A percentile compares a stretch with the other conserved stretches of the same genome.
These are phyloP conservation scores for Aspergillus eucalypticola DNA, from an alignment of 2,329 filamentous ascomycete species.

Conservation along the genomic window DNA sequence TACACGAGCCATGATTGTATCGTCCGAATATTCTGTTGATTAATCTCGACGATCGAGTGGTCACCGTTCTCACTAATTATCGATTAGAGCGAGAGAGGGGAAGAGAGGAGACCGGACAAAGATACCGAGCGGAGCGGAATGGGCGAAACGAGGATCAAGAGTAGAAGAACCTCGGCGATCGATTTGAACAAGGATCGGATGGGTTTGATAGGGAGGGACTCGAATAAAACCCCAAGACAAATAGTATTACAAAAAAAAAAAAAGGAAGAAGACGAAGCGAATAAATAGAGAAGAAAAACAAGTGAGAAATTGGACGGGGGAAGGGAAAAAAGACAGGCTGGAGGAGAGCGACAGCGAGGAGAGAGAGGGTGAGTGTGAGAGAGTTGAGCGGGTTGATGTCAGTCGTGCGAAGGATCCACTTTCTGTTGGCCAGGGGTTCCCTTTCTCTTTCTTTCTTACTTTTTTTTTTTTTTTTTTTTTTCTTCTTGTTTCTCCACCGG, in stretches of 20 bases:
- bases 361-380: background rate
- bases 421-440: conserved; percentile 11
- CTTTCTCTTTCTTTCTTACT: background rate
- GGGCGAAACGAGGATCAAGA: background rate
- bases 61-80: background rate
- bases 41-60: background rate
- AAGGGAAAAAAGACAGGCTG: background rate
- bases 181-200: background rate
- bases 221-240: conserved; percentile 3
- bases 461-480: conserved; percentile 5
- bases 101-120: conserved; percentile 3
- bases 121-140: conserved; percentile 4
- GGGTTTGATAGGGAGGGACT: background rate
- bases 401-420: conserved; percentile 5
- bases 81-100: background rate
- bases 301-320: background rate
- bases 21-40: no score
- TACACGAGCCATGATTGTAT: conserved; percentile 38
- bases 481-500: background rate
- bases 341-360: background rate
- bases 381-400: conserved; percentile 7
- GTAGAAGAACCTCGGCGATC: background rate
- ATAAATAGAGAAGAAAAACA: background rate
- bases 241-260: background rate
- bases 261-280: background rate